Percentiles rank a stretch among this genome's conserved stretches.
Conservation (phyloP, 441 rosid species). For the Bruguiera hainesii region DNA sequence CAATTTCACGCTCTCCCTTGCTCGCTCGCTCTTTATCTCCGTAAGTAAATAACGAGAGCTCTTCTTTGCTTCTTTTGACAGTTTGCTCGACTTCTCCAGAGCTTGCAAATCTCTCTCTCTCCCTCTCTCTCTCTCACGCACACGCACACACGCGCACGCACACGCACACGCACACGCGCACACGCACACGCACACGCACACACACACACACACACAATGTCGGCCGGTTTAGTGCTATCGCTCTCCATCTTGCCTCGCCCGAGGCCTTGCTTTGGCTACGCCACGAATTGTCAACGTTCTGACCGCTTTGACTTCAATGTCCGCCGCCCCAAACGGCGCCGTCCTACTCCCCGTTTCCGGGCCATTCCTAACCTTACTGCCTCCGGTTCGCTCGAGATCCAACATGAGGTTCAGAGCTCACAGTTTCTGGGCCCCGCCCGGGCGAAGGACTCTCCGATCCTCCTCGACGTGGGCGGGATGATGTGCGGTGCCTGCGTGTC, state of each 20-base stretch:
- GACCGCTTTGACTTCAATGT: conserved; percentile 22
- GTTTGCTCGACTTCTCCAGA: too few relatives aligned
- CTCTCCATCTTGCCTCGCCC: conserved; percentile 34
- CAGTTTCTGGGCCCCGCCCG: conserved; percentile 13
- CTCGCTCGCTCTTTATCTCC: too few relatives aligned
- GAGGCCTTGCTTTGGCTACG: conserved; percentile 21
- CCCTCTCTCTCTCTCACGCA: not conserved
- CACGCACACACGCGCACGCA: not conserved
- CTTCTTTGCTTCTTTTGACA: too few relatives aligned
- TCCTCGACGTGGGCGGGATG: conserved; percentile 81
- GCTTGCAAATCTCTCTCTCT: too few relatives aligned
- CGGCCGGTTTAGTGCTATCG: conserved; percentile 36
- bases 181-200: too few relatives aligned
- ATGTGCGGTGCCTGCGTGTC: conserved; percentile 95
- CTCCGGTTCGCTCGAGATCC: conserved; percentile 50
- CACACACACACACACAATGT: conserved; percentile 25
- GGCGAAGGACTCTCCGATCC: conserved; percentile 41
- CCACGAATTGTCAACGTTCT: conserved; percentile 13
- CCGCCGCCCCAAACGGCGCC: conserved; percentile 25
- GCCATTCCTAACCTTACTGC: conserved; percentile 27
- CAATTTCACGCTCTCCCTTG: not conserved
- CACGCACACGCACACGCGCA: too few relatives aligned
- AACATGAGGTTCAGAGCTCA: conserved; percentile 32
- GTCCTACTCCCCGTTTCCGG: conserved; percentile 20
- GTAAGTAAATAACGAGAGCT: too few relatives aligned